Conservation (phyloP, 148 eudicot genomes). For the Chenopodium berlandieri region DNA sequence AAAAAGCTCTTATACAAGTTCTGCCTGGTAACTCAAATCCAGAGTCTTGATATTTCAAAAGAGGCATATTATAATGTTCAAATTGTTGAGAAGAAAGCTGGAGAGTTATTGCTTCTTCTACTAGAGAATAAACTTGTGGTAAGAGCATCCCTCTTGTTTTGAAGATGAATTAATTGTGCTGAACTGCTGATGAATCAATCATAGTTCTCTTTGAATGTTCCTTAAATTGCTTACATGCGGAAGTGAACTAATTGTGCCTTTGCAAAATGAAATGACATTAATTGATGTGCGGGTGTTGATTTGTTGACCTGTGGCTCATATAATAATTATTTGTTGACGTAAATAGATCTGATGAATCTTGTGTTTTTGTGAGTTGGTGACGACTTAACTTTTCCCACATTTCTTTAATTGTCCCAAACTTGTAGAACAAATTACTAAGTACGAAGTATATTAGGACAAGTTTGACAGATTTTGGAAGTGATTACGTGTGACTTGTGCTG, state of each 20-base stretch:
- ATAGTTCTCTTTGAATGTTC: neutral
- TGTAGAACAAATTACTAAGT: too few species aligned
- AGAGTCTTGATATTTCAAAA: constrained; percentile 56
- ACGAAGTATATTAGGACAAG: too few species aligned
- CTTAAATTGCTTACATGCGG: neutral
- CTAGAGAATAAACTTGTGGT: constrained; percentile 56
- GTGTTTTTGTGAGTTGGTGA: too few species aligned
- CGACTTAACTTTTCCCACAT: too few species aligned
- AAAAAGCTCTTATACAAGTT: constrained; percentile 45
- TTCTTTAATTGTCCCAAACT: too few species aligned
- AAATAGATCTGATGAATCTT: neutral
- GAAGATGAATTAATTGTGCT: neutral
- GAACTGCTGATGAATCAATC: constrained; percentile 9
- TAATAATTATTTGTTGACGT: neutral
- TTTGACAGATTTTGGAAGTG: too few species aligned
- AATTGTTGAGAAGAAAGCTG: constrained; percentile 52
- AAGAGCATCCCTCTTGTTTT: constrained; percentile 23
- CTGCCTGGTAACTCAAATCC: constrained; percentile 44
- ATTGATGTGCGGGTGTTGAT: neutral
- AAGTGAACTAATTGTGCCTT: neutral
- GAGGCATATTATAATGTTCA: constrained; percentile 60
- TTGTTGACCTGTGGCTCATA: neutral
- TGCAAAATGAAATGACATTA: neutral
- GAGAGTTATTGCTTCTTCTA: constrained; percentile 81
- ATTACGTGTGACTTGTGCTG: too few species aligned